Conservation (phyloP, 257 asterid genomes). For the Solanum pennellii region DNA sequence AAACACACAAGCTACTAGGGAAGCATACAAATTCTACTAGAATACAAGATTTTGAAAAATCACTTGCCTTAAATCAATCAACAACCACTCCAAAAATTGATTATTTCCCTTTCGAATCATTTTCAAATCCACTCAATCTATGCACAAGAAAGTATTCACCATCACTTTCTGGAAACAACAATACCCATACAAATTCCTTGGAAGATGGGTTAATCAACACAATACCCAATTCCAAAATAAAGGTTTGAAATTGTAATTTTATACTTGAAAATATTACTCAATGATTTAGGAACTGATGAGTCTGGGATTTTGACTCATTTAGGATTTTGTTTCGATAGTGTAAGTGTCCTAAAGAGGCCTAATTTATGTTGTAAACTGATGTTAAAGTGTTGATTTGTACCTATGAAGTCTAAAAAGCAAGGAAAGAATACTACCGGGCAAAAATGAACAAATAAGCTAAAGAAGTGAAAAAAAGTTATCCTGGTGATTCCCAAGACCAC, state of each 20-base stretch:
- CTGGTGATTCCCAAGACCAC: neutral
- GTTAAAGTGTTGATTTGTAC: neutral
- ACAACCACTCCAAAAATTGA: neutral
- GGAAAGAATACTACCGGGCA: neutral
- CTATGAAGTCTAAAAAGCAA: neutral
- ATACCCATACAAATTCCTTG: neutral
- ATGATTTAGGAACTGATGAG: neutral
- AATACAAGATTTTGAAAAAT: too few relatives aligned
- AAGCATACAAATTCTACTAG: too few relatives aligned
- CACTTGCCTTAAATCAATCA: too few relatives aligned
- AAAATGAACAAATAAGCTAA: too few relatives aligned
- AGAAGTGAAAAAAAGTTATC: neutral
- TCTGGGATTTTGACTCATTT: neutral
- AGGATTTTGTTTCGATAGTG: neutral
- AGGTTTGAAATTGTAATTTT: neutral
- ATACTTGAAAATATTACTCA: neutral
- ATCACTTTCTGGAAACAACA: too few relatives aligned
- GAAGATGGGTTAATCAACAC: neutral
- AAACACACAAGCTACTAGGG: neutral
- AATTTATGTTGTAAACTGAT: too few relatives aligned
- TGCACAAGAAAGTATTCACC: neutral
- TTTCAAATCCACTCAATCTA: neutral
- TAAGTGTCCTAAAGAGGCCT: neutral
- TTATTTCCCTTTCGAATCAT: neutral
- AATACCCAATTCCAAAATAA: neutral